Base-by-base conservation (phyloP, 345 rosid genomes). In the Xanthoceras sorbifolium region DNA sequence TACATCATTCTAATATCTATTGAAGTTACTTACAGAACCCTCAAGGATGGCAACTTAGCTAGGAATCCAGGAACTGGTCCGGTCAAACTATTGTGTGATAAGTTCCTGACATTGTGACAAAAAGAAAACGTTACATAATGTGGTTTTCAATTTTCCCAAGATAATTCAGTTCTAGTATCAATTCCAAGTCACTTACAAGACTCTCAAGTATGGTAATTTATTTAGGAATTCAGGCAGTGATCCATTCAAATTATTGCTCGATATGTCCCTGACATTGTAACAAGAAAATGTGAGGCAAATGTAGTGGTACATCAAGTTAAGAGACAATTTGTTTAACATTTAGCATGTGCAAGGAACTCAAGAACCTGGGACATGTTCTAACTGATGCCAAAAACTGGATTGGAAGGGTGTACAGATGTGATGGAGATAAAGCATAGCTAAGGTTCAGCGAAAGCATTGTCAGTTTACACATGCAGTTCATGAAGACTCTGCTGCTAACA, bases 11-110 rank as follows among this genome's bases (percentile, higher is more conserved):
- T 38, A 29, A 10, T 50, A 61, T 14, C 50, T 6, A 46, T 28
- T 11, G 12, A 23, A 86, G 86, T 81, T 62, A 86, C 88, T 81
- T 69, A 86, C 88, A 88, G 74, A 34, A 69, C 22, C 52, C 74
- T 73, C 75, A 88, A 78, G 34, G 77, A 81, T 74, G 80, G 70
- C 76, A 88, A 67, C 48, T 4, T 28, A 8, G 83, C 74, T 25
- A 86, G 83, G 76, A 89, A 87, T 20, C 69, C 72, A 0, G 92
- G 92, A 59, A 87, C 68, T 36, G 54, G 40, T 11, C 90, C 92
- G 0, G 71, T 80, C 79, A 89, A 78, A 73, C 67, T 85, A 65
- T 87, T 89, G 77, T 82, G 82, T 17, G 90, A 86, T 62, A 86
- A 82, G 71, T 88, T 88, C 74, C 91, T 88, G 66, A 4, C 25